Base-by-base conservation (phyloP, 169 alveolate genomes). In the Plasmodium sp. region DNA sequence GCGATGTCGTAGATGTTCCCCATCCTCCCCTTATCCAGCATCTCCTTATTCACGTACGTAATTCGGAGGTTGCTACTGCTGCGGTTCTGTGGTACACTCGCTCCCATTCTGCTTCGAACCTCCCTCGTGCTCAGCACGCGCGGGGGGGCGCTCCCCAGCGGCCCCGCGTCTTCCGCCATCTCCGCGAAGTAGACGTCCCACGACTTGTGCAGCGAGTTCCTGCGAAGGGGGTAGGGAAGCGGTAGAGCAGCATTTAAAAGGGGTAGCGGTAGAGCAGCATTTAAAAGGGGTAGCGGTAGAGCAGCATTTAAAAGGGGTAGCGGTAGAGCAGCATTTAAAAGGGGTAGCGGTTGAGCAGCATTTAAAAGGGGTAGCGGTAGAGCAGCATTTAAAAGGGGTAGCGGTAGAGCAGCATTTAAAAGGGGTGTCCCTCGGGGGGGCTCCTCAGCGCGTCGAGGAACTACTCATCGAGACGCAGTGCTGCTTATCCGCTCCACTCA, bases 1-100 rank as follows among this genome's bases (percentile, higher is more conserved):
- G 96, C 83, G 43, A 95, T 31, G 41, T 81, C 96, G 58, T 88
- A 88, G 12, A 88, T 88, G 58, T 88, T 88, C 4, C 74, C 77
- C 72, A 81, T 74, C 72, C 83, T 79, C 0, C 88, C 94, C 36
- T 88, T 88, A 79, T 88, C 94, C 6, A 88, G 18, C 94, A 88
- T 88, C 62, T 88, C 94, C 14, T 80, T 36, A 43, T 88, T 88
- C 5, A 88, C 88, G 72, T 88, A 88, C 5, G 94, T 88, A 1
- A 88, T 88, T 10, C 84, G 43, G 5, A 88, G 27, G n/a, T 79
- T 45, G 33, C 36, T 77, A 6, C 10, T 34, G 4, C 48, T 51
- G 1, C 1, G 39, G 4, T 72, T 7, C 22, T 14, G 51, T 48
- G 2, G 18, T 51, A 22, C 16, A 0, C 34, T 34, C 48, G 6